Evolutionary conservation across 2,329 filamentous ascomycete genomes (phyloP).

Genomic region (Diaporthe citri): DNA sequence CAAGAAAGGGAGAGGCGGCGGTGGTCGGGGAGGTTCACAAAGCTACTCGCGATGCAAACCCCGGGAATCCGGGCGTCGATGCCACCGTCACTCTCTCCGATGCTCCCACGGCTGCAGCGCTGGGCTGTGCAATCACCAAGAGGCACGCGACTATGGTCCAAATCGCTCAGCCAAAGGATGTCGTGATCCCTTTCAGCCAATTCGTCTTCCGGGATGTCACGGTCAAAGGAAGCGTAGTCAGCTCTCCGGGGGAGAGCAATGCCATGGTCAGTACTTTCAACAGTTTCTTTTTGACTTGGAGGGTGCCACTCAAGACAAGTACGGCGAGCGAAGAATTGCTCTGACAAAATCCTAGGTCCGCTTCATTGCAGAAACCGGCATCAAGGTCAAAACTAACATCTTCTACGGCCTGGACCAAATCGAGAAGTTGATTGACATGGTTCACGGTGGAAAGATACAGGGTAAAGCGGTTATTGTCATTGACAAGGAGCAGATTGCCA

Average conservation of each 20-base stretch:
- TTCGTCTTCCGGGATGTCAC: conserved; percentile 66
- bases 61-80: conserved; percentile 60
- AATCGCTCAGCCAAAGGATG: conserved; percentile 63
- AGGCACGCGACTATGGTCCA: conserved; percentile 71
- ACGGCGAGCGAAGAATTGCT: too few relatives aligned
- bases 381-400: conserved; percentile 63
- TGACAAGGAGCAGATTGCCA: conserved; percentile 55
- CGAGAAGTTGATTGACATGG: conserved; percentile 61
- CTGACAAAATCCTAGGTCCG: conserved; percentile 44
- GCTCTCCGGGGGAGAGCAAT: conserved; percentile 56
- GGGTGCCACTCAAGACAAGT: neutral
- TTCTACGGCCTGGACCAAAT: conserved; percentile 67
- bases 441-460: conserved; percentile 64
- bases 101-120: conserved; percentile 60
- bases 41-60: conserved; percentile 51
- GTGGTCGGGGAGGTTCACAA: conserved; percentile 61
- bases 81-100: conserved; percentile 68
- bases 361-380: conserved; percentile 58
- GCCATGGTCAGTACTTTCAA: conserved; percentile 52
- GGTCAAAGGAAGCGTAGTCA: conserved; percentile 60
- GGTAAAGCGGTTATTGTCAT: conserved; percentile 68
- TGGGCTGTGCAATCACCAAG: conserved; percentile 67
- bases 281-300: neutral
- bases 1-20: conserved; percentile 58
- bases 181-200: conserved; percentile 57